Evolutionary conservation across 1,284 basidiomycete genomes (phyloP).

Genomic region (Cystobasidium sp.): DNA sequence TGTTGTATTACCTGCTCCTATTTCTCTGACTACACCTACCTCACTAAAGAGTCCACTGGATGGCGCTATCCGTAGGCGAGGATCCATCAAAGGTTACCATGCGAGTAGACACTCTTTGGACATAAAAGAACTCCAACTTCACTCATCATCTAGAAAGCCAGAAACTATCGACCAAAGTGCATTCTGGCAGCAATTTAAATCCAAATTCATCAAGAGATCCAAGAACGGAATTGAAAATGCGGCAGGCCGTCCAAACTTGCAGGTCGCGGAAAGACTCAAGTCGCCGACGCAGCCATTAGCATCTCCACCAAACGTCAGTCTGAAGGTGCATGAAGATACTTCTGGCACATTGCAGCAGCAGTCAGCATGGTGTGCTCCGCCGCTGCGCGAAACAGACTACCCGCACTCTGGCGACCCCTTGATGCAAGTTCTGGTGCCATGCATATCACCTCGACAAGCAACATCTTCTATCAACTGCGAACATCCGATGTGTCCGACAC

Average conservation of each 20-base stretch:
- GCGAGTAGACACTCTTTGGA: background rate
- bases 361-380: background rate
- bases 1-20: background rate
- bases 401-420: background rate
- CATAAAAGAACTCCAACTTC: background rate
- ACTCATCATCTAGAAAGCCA: background rate
- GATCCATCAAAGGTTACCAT: background rate
- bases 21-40: background rate
- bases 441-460: background rate
- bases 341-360: background rate
- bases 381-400: background rate
- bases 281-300: no score
- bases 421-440: slow-evolving; percentile 11
- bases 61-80: background rate
- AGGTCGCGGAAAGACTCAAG: no score
- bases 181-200: slow-evolving; percentile 17
- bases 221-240: no score
- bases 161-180: slow-evolving; percentile 1
- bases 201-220: background rate
- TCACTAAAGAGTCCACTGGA: background rate
- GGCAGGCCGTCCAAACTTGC: no score
- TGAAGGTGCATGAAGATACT: no score
- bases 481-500: background rate
- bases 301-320: no score
- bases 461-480: background rate